Conservation (phyloP, 176 grass and related monocot species). For the Rhynchospora breviuscula region DNA sequence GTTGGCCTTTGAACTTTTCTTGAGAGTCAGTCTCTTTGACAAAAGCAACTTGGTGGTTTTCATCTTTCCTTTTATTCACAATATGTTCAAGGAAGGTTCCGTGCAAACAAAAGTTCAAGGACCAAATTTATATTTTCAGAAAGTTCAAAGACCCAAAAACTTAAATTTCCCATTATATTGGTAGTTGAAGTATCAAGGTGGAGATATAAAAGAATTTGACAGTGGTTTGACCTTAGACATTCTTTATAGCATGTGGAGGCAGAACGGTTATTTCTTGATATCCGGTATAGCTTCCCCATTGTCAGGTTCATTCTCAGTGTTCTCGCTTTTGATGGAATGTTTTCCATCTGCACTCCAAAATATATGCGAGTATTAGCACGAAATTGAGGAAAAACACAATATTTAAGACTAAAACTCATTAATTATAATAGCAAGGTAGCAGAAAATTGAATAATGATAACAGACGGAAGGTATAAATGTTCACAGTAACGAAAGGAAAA, state of each 20-base stretch:
- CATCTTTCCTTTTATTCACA: neutral
- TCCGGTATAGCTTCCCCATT: constrained; percentile 82
- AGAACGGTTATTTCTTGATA: constrained; percentile 73
- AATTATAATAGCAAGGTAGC: neutral
- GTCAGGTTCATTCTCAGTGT: constrained; percentile 87
- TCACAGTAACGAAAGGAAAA: constrained; percentile 5
- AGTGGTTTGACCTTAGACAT: constrained; percentile 60
- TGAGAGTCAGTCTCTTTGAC: neutral
- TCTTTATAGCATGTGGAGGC: constrained; percentile 88
- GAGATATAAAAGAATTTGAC: constrained; percentile 16
- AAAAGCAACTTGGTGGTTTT: neutral
- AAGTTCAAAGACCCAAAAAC: neutral
- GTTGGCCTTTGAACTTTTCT: neutral
- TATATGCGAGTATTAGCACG: neutral
- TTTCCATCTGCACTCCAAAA: constrained; percentile 71
- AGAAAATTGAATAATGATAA: neutral
- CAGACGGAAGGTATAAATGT: neutral
- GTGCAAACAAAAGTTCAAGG: neutral
- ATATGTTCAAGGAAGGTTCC: neutral
- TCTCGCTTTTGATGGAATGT: constrained; percentile 82
- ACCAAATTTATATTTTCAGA: neutral
- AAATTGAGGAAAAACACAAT: neutral
- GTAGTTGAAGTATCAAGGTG: neutral
- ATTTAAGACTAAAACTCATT: neutral
- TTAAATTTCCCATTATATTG: neutral